These are phyloP conservation scores for Xylaria grammica DNA, from an alignment of 495 filamentous ascomycete species.

Conservation along the genomic window DNA sequence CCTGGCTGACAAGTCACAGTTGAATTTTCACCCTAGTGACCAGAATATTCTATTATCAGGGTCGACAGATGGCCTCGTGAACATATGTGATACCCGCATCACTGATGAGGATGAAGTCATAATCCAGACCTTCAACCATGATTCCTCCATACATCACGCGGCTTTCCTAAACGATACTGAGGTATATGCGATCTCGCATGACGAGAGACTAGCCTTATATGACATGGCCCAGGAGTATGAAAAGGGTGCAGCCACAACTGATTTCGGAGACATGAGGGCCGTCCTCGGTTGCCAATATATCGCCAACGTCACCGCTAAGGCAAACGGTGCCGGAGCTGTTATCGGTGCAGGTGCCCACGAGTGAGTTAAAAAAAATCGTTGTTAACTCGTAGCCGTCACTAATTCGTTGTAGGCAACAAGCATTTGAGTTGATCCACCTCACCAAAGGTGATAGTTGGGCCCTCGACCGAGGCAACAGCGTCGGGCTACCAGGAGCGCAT, in stretches of 20 bases:
- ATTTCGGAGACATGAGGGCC: conserved; percentile 78
- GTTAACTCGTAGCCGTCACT: conserved; percentile 13
- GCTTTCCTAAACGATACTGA: conserved; percentile 74
- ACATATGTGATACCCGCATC: conserved; percentile 77
- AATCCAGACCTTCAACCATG: conserved; percentile 85
- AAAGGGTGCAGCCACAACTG: conserved; percentile 58
- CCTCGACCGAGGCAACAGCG: conserved; percentile 62
- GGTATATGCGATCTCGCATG: conserved; percentile 78
- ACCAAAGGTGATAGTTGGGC: conserved; percentile 62
- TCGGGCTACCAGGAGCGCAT: conserved; percentile 77
- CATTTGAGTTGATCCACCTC: conserved; percentile 71
- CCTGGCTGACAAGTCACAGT: conserved; percentile 41
- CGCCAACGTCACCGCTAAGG: conserved; percentile 66
- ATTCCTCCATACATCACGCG: conserved; percentile 79
- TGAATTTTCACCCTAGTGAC: conserved; percentile 72
- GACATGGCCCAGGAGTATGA: conserved; percentile 63
- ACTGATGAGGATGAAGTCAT: conserved; percentile 86
- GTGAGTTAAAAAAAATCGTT: conserved; percentile 39
- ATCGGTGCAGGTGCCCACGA: conserved; percentile 66
- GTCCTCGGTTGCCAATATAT: conserved; percentile 81
- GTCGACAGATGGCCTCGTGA: conserved; percentile 90
- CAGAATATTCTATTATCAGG: conserved; percentile 76
- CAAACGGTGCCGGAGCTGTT: conserved; percentile 61
- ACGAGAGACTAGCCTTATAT: conserved; percentile 81
- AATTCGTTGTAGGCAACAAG: conserved; percentile 57